phyloP scores from a whole-genome alignment of 2,329 filamentous ascomycete genomes.

The Pseudofabraea citricarpa region DNA sequence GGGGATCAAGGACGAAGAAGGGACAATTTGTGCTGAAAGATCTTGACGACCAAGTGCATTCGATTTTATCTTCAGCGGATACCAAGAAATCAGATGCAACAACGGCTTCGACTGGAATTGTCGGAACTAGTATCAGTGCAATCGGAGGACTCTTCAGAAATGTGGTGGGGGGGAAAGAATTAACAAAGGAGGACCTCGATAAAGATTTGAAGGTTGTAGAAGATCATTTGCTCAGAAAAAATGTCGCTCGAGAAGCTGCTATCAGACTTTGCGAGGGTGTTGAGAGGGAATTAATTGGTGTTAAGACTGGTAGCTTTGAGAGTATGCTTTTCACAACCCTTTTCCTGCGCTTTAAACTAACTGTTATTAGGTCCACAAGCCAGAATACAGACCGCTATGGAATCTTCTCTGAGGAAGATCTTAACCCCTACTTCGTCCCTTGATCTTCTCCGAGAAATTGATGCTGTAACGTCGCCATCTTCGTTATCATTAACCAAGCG shows the following conservation, averaged over 20 bases:
- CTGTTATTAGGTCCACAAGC: slow-evolving; percentile 60
- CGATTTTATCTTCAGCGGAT: slow-evolving; percentile 78
- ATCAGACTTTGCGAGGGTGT: slow-evolving; percentile 88
- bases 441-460: slow-evolving; percentile 90
- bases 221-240: slow-evolving; percentile 90
- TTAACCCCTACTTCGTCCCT: slow-evolving; percentile 92
- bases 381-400: slow-evolving; percentile 81
- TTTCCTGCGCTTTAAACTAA: slow-evolving; percentile 8
- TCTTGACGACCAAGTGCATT: slow-evolving; percentile 87
- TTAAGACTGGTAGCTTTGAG: slow-evolving; percentile 90
- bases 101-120: slow-evolving; percentile 53
- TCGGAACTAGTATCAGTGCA: slow-evolving; percentile 75
- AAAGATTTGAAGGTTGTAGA: slow-evolving; percentile 96
- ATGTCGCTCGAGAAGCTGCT: slow-evolving; percentile 91
- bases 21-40: slow-evolving; percentile 94
- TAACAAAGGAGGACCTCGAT: slow-evolving; percentile 83
- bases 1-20: slow-evolving; percentile 79
- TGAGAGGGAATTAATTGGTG: slow-evolving; percentile 80
- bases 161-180: slow-evolving; percentile 87
- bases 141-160: slow-evolving; percentile 90
- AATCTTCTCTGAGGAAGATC: slow-evolving; percentile 89
- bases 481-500: slow-evolving; percentile 55
- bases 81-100: slow-evolving; percentile 47
- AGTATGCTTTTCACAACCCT: slow-evolving; percentile 35
- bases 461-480: slow-evolving; percentile 66